Evolutionary conservation across 1,139 yeast species (phyloP).

Genomic region (Sugiyamaella grinbergsii): DNA sequence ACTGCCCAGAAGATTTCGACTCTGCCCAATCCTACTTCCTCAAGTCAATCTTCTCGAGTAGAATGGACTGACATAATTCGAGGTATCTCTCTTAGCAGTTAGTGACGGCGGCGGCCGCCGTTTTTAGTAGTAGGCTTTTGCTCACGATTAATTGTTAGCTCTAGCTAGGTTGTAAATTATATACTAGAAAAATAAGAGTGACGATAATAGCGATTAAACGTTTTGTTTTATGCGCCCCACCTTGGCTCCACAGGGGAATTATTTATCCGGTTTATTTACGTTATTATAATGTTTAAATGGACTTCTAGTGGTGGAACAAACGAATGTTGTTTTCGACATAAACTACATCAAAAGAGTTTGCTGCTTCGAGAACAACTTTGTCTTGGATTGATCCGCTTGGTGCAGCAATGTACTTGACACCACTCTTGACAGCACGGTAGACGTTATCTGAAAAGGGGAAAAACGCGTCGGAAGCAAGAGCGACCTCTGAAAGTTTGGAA

Average conservation of each 20-base stretch:
- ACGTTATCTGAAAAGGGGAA: constrained; percentile 99
- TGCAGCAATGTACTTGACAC: constrained; percentile 94
- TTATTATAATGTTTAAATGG: constrained; percentile 9
- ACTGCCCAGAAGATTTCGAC: constrained; percentile 25
- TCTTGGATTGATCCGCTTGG: constrained; percentile 98
- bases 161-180: no score
- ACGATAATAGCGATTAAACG: no score
- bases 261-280: constrained; percentile 2
- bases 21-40: constrained; percentile 18
- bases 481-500: constrained; percentile 74
- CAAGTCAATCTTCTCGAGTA: constrained; percentile 17
- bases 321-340: constrained; percentile 96
- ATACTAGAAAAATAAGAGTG: no score
- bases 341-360: constrained; percentile 83
- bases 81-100: constrained; percentile 19
- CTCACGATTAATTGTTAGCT: no score
- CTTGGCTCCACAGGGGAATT: not conserved
- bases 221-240: no score
- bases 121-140: no score
- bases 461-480: constrained; percentile 95
- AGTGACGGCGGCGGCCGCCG: not conserved
- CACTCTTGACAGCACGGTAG: constrained; percentile 94
- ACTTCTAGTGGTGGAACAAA: constrained; percentile 84
- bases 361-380: constrained; percentile 93
- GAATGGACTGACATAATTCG: constrained; percentile 27